Evolutionary conservation across 306 rosid genomes (phyloP), one percentile per base, ranked within the genome.

Genomic region (Pterocarpus macrocarpus): DNA sequence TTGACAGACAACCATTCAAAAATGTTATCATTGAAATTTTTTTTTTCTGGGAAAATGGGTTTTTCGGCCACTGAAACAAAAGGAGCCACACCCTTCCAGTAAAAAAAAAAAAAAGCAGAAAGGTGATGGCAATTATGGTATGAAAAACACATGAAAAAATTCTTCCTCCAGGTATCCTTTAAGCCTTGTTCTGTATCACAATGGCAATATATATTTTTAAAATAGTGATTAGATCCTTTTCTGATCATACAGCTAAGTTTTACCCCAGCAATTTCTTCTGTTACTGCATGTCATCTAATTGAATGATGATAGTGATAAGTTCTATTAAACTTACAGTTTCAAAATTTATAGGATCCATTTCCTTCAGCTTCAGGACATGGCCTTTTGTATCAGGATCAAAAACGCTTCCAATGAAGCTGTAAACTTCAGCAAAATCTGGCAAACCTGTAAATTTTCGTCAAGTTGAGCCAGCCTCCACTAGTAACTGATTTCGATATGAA

Each of bases 281-380:
- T n/a, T 5, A 63, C 28, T 12, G 47, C 44, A 57, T 63, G 30
- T 38, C 16, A 47, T 47, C 7, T 2, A 38, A 7, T 43, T 33
- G 36, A 82, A 82, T 14, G 43, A 11, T 1, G 50, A 72, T 22
- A 39, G 7, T 49, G 59, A 22, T 7, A 73, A 50, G 45, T 70
- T 65, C 53, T 73, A 82, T 71, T 61, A 43, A 82, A 87, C 94
- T 87, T 78, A 92, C 97, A 13, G 97, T 90, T 88, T 92, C 91
- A 28, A 92, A 90, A 84, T 89, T 92, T 45, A 92, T 87, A 70
- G 97, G 97, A 83, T 90, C 94, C 97, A 92, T 92, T 87, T 90
- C 97, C 88, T 89, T 89, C 61, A 92, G 92, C 85, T 87, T 90
- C 67, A 87, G 86, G 73, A 87, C 91, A 49, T 87, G 97, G 75